Evolutionary conservation across 176 grass and related monocot genomes (phyloP), one percentile per base, ranked within the genome.

Genomic region (Ananas comosus): DNA sequence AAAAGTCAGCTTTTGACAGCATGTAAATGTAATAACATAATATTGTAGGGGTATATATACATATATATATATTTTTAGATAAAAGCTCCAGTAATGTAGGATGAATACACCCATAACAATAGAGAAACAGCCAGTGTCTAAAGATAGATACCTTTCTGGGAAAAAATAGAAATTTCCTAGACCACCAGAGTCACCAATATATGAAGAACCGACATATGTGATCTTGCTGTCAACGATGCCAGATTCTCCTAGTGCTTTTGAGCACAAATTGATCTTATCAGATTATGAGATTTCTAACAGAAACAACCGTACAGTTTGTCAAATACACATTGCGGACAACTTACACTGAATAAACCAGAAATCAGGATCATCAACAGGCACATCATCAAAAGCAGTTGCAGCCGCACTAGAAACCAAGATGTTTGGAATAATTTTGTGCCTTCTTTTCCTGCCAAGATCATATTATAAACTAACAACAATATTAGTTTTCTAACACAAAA

Each of bases 331-430:
- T 65, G n/a, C 63, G 33, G 64, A 63, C 27, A 74, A 85, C 89
- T 90, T 88, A 97, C 94, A 88, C 53, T 97, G 94, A 72, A 97
- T 97, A 79, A 61, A 92, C 77, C 88, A 90, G 76, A 97, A 97
- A 80, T 97, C 94, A 12, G 84, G 84, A 42, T 97, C 87, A 10
- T 86, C 70, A 67, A 71, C 49, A 69, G 76, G 76, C 49, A 97
- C 75, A 87, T 97, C 89, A 77, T 97, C 84, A 75, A 97, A 92
- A 42, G 87, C 89, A 72, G 9, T 82, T 72, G 63, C 51, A 27
- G 81, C 53, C 67, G 86, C 69, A 48, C 71, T 69, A 79, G 68
- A 68, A 83, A 77, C 64, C 74, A 83, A 58, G 64, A 78, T 66
- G 63, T 29, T 70, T 49, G 94, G 84, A 65, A 85, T 58, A 67